A percentile compares a stretch with the other conserved stretches of the same genome.
These are phyloP conservation scores for Reutealis trisperma DNA, from an alignment of 345 rosid species.

Conservation along the genomic window DNA sequence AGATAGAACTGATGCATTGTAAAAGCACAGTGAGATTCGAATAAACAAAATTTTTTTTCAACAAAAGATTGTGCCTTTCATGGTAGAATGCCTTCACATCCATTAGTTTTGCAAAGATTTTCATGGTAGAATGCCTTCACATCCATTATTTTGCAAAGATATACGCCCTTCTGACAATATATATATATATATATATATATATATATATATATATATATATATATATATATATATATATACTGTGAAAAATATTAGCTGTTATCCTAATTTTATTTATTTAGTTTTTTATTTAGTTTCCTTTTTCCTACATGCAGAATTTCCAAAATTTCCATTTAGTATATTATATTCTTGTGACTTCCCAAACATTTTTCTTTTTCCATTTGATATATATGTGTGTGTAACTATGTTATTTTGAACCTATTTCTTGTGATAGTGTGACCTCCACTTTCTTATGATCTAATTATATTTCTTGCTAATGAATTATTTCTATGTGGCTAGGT, in stretches of 20 bases:
- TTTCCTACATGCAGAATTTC: background rate
- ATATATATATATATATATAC: too few relatives aligned
- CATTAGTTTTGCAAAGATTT: background rate
- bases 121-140: background rate
- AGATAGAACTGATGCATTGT: background rate
- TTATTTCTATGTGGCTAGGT: slow-evolving; percentile 42
- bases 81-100: background rate
- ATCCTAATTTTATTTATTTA: background rate
- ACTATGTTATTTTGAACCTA: background rate
- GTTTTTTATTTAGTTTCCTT: background rate
- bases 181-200: too few relatives aligned
- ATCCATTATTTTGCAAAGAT: background rate
- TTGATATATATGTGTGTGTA: background rate
- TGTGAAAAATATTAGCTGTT: slow-evolving; percentile 1
- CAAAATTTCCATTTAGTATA: too few relatives aligned
- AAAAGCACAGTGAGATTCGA: background rate
- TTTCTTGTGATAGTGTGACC: slow-evolving; percentile 1
- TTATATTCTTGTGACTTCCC: background rate
- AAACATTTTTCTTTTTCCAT: background rate
- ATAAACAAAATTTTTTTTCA: background rate
- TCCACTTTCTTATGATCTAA: background rate
- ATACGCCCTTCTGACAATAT: background rate
- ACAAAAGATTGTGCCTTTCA: background rate
- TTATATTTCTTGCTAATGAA: slow-evolving; percentile 2
- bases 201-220: too few relatives aligned